A percentile compares a stretch with the other conserved stretches of the same genome.
These are phyloP conservation scores for Termitomyces sp. DNA, from an alignment of 768 basidiomycete species.

Conservation along the genomic window DNA sequence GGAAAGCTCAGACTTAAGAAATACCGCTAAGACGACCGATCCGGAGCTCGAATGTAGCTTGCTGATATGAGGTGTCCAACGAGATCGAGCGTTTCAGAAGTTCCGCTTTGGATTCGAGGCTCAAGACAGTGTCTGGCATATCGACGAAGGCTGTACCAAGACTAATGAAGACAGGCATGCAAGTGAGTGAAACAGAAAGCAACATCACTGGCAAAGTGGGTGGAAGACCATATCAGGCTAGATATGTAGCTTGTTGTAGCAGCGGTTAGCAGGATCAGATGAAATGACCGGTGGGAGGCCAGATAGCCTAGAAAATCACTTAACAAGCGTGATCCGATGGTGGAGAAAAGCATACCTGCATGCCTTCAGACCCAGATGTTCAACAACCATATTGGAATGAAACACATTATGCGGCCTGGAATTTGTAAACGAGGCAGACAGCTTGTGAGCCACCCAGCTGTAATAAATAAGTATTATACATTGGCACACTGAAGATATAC, in stretches of 20 bases:
- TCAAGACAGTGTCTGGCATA: conserved; percentile 7
- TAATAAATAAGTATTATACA: not conserved
- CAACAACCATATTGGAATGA: conserved; percentile 41
- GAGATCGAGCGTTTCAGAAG: conserved; percentile 29
- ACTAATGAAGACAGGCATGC: conserved; percentile 25
- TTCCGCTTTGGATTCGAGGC: conserved; percentile 9
- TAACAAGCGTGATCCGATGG: not conserved
- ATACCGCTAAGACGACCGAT: conserved; percentile 38
- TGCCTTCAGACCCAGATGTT: conserved; percentile 27
- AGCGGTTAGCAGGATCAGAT: conserved; percentile 34
- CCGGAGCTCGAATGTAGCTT: conserved; percentile 40
- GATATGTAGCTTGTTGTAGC: conserved; percentile 30
- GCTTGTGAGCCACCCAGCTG: conserved; percentile 31
- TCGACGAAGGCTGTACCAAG: conserved; percentile 20
- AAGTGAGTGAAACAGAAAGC: conserved; percentile 27
- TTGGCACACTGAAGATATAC: conserved; percentile 13
- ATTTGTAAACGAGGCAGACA: conserved; percentile 37
- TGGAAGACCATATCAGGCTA: conserved; percentile 36
- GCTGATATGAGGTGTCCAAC: conserved; percentile 35
- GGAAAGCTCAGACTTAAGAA: not conserved
- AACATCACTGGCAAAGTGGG: conserved; percentile 35
- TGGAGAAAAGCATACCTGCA: conserved; percentile 17
- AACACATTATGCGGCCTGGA: conserved; percentile 39
- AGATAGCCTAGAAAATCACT: conserved; percentile 12
- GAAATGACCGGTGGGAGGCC: conserved; percentile 25